A percentile compares a stretch with the other conserved stretches of the same genome.
Evolutionary conservation across 1,139 yeast species (phyloP).

Genomic region (Magnusiomyces suaveolens): DNA sequence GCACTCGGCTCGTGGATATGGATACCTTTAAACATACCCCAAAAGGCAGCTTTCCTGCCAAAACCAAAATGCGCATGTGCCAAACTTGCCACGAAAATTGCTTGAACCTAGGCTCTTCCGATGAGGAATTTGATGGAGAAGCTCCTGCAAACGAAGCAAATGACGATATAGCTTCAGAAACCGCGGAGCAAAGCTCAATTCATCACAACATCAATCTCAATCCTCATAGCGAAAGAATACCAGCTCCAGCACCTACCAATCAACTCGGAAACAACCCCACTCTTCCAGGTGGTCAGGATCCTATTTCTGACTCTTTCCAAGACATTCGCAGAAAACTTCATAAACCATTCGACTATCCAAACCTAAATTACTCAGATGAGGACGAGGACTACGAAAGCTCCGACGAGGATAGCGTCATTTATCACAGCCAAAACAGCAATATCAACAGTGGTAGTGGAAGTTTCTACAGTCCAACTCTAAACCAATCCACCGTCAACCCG

Average conservation of each 20-base stretch:
- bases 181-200: background rate
- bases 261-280: background rate
- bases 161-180: conserved; percentile 6
- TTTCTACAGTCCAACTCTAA: background rate
- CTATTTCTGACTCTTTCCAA: background rate
- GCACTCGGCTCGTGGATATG: conserved; percentile 73
- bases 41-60: conserved; percentile 14
- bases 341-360: background rate
- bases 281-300: background rate
- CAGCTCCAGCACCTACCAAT: background rate
- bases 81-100: conserved; percentile 60
- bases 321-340: background rate
- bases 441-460: background rate
- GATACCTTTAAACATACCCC: conserved; percentile 49
- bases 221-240: background rate
- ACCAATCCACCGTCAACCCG: conserved; percentile 13
- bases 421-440: background rate
- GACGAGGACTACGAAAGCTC: conserved; percentile 8
- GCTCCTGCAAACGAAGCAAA: conserved; percentile 2
- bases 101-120: conserved; percentile 30
- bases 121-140: conserved; percentile 15
- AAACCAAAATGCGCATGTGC: conserved; percentile 72
- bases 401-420: conserved; percentile 5
- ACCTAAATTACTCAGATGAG: conserved; percentile 9
- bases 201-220: conserved; percentile 1